These are phyloP conservation scores for Trichoderma aggressivum DNA, from an alignment of 2,329 filamentous ascomycete species.

Conservation along the genomic window DNA sequence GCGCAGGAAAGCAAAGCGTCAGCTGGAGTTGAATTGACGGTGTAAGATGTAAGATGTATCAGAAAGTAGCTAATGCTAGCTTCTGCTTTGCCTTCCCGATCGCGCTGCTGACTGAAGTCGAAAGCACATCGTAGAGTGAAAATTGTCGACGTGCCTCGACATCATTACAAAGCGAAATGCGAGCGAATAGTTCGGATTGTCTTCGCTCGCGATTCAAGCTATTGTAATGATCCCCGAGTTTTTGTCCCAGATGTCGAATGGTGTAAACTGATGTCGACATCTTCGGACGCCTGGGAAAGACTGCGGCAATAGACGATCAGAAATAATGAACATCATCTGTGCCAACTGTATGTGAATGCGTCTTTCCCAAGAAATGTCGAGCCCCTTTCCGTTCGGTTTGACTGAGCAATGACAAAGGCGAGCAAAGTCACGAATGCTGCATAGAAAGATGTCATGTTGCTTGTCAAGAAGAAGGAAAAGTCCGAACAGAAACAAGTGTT, in stretches of 20 bases:
- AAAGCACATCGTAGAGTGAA: not conserved
- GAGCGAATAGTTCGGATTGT: not conserved
- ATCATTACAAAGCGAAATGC: slow-evolving; percentile 5
- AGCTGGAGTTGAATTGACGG: not conserved
- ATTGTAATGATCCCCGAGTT: slow-evolving; percentile 3
- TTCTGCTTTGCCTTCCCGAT: not conserved
- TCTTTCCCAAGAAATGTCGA: not conserved
- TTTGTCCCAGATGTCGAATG: not conserved
- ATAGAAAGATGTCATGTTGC: not conserved
- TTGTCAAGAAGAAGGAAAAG: not conserved
- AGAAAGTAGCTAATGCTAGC: not conserved
- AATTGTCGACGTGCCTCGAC: not conserved
- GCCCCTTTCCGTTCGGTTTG: not conserved
- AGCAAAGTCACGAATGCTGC: not conserved
- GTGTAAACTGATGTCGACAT: not conserved
- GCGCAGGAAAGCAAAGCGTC: not conserved
- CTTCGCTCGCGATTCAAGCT: not conserved
- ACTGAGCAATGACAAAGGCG: not conserved
- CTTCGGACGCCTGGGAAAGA: not conserved
- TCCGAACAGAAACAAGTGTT: not conserved
- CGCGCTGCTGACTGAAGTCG: slow-evolving; percentile 2
- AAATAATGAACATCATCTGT: not conserved
- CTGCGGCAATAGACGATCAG: not conserved
- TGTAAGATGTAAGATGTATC: not conserved
- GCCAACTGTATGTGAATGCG: not conserved